Base-by-base conservation (phyloP, 192 early-diverging fungal genomes). In the Phlyctochytrium planicorne region DNA sequence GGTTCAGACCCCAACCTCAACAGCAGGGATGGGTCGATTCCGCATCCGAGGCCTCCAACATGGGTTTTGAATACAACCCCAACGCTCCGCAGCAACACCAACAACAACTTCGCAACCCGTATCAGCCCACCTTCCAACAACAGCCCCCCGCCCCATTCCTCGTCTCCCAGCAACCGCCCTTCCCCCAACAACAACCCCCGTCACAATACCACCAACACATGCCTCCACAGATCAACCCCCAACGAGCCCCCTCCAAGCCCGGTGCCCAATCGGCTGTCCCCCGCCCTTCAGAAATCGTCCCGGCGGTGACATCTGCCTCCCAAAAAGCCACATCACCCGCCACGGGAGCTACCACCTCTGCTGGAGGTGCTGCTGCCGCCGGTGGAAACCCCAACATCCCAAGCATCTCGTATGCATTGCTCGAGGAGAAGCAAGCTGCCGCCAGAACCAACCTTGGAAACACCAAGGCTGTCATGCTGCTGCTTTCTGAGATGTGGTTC, bases 401-500 rank as follows among this genome's bases (percentile, higher is more conserved):
- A 30, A 56, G 52, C 55, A 70, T 60, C 36, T 84, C 82, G 0
- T 80, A 82, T 61, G 82, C 82, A 4, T 67, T 84, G 27, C 63
- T 71, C 34, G 66, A 74, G 14, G 74, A 74, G 16, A 47, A 47
- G 10, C 40, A 47, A 20, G 10, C 40, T 6, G 10, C 6, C 10
- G 40, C 20, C 20, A 70, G 80, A 23, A 84, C 83, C n/a, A 84
- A 84, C 74, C 52, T 62, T 30, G 83, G 83, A 23, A 82, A 84
- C 72, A 84, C 83, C 53, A 73, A 75, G 31, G 69, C 78, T 34
- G 61, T 79, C 64, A 83, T 83, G 81, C 74, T 69, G 31, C 34
- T 86, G 30, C 74, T 86, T 2, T 73, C 78, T 2, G 80, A 86
- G 65, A 65, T 76, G 69, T 86, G 84, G 84, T 68, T 86, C 70